phyloP scores from a whole-genome alignment of 306 rosid species.

The Sicyos edulis region DNA sequence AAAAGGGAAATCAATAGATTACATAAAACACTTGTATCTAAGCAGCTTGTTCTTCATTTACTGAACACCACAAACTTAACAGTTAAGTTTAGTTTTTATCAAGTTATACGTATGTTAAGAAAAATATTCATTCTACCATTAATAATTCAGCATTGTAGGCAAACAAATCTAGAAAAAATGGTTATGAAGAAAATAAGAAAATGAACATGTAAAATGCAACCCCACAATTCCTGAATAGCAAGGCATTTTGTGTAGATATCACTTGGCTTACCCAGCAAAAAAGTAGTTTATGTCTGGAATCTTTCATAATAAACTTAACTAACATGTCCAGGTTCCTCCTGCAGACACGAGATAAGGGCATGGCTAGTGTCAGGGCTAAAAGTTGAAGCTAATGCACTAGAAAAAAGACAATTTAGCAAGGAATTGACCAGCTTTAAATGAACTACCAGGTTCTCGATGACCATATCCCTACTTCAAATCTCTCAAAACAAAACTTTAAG shows the following conservation, averaged over 20 bases:
- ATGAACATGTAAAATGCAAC: background rate
- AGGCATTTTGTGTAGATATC: background rate
- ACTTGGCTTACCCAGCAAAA: conserved; percentile 72
- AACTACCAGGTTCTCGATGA: conserved; percentile 74
- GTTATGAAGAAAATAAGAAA: background rate
- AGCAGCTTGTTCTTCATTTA: conserved; percentile 1
- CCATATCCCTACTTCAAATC: conserved; percentile 84
- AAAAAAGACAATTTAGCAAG: conserved; percentile 25
- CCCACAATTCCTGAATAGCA: background rate
- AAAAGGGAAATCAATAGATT: background rate
- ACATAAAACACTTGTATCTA: background rate
- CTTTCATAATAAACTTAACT: conserved; percentile 44
- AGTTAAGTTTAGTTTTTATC: background rate
- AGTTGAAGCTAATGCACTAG: background rate
- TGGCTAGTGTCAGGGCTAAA: conserved; percentile 3
- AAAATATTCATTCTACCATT: background rate
- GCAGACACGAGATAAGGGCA: conserved; percentile 20
- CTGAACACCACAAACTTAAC: background rate
- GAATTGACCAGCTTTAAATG: background rate
- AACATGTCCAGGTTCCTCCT: conserved; percentile 51
- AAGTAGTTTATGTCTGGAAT: conserved; percentile 48
- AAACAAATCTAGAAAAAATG: conserved; percentile 5
- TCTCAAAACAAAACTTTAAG: conserved; percentile 73
- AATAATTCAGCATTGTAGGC: background rate
- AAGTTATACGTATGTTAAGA: background rate